Conservation (phyloP, 2,329 filamentous ascomycete species). For the Nannizziopsis arthrosporioides region DNA sequence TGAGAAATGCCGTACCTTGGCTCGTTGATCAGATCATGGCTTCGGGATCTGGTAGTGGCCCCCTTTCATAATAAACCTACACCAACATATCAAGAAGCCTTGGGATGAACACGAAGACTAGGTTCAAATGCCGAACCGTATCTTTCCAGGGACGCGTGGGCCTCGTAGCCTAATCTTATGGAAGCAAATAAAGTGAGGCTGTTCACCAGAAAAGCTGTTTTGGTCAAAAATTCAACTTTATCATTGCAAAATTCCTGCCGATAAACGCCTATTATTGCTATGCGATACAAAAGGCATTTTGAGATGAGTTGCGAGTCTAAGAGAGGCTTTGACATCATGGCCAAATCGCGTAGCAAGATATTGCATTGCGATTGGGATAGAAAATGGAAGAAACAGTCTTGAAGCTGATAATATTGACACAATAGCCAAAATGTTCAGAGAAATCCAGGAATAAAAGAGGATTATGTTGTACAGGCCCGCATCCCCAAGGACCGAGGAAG, state of each 20-base stretch:
- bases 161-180: too few relatives aligned
- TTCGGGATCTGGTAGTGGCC: too few relatives aligned
- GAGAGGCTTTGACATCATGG: background rate
- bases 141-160: too few relatives aligned
- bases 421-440: background rate
- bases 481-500: background rate
- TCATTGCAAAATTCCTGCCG: conserved; percentile 1
- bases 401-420: background rate
- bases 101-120: too few relatives aligned
- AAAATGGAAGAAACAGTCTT: too few relatives aligned
- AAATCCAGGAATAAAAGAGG: background rate
- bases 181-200: too few relatives aligned
- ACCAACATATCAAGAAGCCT: too few relatives aligned
- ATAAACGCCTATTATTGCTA: conserved; percentile 7
- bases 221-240: background rate
- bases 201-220: too few relatives aligned
- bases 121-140: too few relatives aligned
- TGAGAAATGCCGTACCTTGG: too few relatives aligned
- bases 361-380: background rate
- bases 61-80: too few relatives aligned
- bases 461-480: conserved; percentile 2
- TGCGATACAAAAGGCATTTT: conserved; percentile 1
- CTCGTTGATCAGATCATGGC: too few relatives aligned
- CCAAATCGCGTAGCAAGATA: background rate
- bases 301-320: conserved; percentile 10